Evolutionary conservation across 2,329 filamentous ascomycete genomes (phyloP), one percentile per base, ranked within the genome.

Genomic region (Alternaria conjuncta): DNA sequence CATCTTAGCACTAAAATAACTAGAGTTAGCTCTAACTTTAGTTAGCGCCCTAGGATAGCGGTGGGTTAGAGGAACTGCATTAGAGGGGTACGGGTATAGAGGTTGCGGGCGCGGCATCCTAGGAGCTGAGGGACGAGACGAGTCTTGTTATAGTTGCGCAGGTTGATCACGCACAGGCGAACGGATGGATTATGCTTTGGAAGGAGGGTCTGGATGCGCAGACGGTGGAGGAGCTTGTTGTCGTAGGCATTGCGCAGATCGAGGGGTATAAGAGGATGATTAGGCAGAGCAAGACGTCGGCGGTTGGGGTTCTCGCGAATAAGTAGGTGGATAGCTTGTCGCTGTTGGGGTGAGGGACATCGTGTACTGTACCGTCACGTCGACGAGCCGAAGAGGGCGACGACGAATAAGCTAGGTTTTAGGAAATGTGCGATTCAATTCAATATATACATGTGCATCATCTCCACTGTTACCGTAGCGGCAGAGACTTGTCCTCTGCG

Each of bases 401-500:
- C 32, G 8, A 9, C 8, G 4, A 1, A 36, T 4, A 9, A 5
- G 4, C 32, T n/a, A 8, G 15, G 3, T 8, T 0, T 0, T 5
- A 41, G 15, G 15, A 20, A 5, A 50, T 4, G 28, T 36, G 28
- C 49, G 18, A 18, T 6, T 5, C 21, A 10, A 20, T 23, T 41
- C 1, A 20, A 10, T 44, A 43, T 59, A 45, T 59, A 53, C 47
- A 45, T 11, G 28, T 23, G 13, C 49, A 12, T 12, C 12, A 20
- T 25, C 30, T 4, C 15, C 6, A 15, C 13, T 15, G 2, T 32
- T 59, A 62, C 30, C 55, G 43, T 2, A 78, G 30, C 25, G 75
- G 74, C 53, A 78, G 28, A 6, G 63, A 67, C 65, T 69, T 75
- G 61, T 76, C 75, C 15, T 72, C 70, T 2, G n/a, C 56, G 20